These are phyloP conservation scores for Graphilbum fragrans DNA, from an alignment of 2,329 filamentous ascomycete species.

Conservation along the genomic window DNA sequence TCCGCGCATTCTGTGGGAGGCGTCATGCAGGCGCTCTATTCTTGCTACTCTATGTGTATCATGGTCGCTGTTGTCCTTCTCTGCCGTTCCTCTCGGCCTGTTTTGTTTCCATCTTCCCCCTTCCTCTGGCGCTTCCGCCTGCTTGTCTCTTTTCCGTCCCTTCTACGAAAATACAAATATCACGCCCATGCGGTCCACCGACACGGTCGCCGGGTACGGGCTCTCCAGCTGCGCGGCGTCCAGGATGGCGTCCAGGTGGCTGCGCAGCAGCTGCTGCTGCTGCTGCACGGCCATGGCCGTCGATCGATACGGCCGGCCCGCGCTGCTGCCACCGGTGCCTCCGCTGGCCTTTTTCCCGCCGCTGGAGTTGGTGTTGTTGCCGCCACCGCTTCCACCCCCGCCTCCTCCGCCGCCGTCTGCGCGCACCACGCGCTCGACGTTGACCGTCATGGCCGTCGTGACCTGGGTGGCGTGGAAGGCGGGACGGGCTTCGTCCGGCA, in stretches of 20 bases:
- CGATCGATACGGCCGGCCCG: constrained; percentile 48
- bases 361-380: constrained; percentile 18
- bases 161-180: constrained; percentile 65
- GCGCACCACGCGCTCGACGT: constrained; percentile 47
- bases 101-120: neutral
- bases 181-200: constrained; percentile 77
- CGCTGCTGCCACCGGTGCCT: constrained; percentile 15
- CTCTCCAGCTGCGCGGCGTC: constrained; percentile 81
- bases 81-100: neutral
- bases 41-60: neutral
- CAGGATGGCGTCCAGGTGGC: constrained; percentile 76
- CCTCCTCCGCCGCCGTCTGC: constrained; percentile 16
- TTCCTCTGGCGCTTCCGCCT: neutral
- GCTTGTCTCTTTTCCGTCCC: neutral
- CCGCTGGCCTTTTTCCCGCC: constrained; percentile 2
- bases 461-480: constrained; percentile 56
- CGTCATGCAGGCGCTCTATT: neutral
- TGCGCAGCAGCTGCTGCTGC: constrained; percentile 74
- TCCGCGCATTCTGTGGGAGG: too few species aligned
- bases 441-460: constrained; percentile 49
- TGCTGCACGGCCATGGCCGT: constrained; percentile 77
- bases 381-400: constrained; percentile 5
- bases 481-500: constrained; percentile 58
- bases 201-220: constrained; percentile 88
- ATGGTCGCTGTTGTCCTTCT: neutral